These are phyloP conservation scores for Colletotrichum melonis DNA, from an alignment of 2,329 filamentous ascomycete species.

Conservation along the genomic window DNA sequence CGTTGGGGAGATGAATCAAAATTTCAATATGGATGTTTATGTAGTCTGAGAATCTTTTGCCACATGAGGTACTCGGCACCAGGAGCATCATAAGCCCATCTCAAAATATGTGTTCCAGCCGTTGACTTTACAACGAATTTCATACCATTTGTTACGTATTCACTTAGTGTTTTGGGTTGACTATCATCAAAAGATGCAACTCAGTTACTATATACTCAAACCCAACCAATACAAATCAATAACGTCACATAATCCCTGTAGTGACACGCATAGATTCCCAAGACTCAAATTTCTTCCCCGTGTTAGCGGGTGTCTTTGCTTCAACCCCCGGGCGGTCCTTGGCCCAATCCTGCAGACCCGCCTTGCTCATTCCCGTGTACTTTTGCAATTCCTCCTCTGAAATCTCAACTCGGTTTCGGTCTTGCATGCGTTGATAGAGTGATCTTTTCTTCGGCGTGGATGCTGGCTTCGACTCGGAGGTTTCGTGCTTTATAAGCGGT, in stretches of 20 bases:
- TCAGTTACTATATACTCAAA: too few relatives aligned
- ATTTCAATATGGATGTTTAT: too few relatives aligned
- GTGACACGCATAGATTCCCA: not conserved
- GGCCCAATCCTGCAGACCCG: constrained; percentile 48
- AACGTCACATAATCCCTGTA: not conserved
- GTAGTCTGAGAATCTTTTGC: too few relatives aligned
- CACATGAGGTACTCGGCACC: too few relatives aligned
- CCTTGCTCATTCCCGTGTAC: constrained; percentile 52
- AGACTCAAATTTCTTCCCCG: not conserved
- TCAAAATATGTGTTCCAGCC: too few relatives aligned
- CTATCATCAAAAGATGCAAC: too few relatives aligned
- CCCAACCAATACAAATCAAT: not conserved
- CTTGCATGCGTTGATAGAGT: constrained; percentile 45
- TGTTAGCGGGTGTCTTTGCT: not conserved
- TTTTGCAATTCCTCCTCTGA: constrained; percentile 53
- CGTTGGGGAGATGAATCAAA: too few relatives aligned
- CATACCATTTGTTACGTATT: too few relatives aligned
- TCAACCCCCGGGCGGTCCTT: constrained; percentile 51
- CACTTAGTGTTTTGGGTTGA: too few relatives aligned
- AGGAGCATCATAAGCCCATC: too few relatives aligned
- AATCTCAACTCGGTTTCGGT: constrained; percentile 44
- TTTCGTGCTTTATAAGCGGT: not conserved
- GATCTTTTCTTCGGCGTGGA: constrained; percentile 39
- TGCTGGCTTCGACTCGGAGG: not conserved
- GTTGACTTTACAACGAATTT: too few relatives aligned